Conservation (phyloP, 2,329 filamentous ascomycete genomes). For the Didymella keratinophila region DNA sequence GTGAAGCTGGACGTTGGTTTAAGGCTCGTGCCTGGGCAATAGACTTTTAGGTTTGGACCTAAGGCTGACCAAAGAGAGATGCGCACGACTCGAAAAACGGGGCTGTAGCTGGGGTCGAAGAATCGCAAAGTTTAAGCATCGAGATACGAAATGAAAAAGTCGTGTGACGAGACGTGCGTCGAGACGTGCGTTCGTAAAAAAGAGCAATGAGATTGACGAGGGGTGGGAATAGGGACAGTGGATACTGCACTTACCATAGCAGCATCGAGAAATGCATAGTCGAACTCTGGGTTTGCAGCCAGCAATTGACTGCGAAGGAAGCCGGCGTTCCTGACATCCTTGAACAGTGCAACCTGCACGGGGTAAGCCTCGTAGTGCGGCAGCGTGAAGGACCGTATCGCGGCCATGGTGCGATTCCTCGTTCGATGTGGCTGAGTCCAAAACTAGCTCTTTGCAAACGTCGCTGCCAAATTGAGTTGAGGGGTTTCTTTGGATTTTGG, state of each 20-base stretch:
- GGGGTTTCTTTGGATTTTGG: background rate
- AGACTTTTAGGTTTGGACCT: constrained; percentile 4
- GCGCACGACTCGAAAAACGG: constrained; percentile 5
- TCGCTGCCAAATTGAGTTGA: background rate
- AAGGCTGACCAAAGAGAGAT: background rate
- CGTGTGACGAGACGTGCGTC: constrained; percentile 9
- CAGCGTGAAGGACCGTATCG: constrained; percentile 72
- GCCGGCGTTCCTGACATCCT: constrained; percentile 75
- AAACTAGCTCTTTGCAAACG: constrained; percentile 7
- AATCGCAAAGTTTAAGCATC: background rate
- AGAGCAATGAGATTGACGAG: background rate
- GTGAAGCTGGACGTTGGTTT: constrained; percentile 5
- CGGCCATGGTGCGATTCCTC: constrained; percentile 10
- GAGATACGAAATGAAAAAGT: background rate
- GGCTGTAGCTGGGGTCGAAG: background rate
- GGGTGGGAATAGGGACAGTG: background rate
- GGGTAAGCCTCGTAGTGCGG: constrained; percentile 77
- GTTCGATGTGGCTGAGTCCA: background rate
- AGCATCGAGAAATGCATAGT: constrained; percentile 94
- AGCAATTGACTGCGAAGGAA: constrained; percentile 85
- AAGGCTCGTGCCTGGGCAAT: background rate
- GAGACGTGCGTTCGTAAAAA: constrained; percentile 2
- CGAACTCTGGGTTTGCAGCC: constrained; percentile 82
- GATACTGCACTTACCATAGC: constrained; percentile 64
- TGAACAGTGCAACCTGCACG: constrained; percentile 79